Base-by-base conservation (phyloP, 176 grass and related monocot genomes). In the Cenchrus americanus region DNA sequence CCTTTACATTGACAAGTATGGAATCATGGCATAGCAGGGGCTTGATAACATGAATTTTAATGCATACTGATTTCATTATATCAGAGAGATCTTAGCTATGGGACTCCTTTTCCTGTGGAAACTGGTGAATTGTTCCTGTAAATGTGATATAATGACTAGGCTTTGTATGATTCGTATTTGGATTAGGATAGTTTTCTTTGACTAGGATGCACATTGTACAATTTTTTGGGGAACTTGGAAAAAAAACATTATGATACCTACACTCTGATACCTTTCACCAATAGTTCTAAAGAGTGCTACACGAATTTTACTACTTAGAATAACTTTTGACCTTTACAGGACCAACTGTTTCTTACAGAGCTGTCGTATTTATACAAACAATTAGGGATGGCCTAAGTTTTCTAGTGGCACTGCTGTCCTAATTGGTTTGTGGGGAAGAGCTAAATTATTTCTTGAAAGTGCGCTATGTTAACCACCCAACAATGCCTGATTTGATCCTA, bases 371-470 rank as follows among this genome's bases (percentile, higher is more conserved):
- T 71, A 27, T 41, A 50, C 42, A n/a, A 69, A 26, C 57, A 71
- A 14, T 65, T 71, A 55, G 14, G 14, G 19, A 65, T 26, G 11
- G 4, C 0, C 10, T 34, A 27, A 48, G 13, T 34, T 53, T 55
- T 55, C 30, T 75, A 57, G 6, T 54, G 51, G 27, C 26, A n/a
- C 4, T n/a, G 50, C 72, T 75, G 18, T 57, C 51, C 32, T 75
- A 40, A 32, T 8, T 68, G 18, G 43, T 40, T 26, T 69, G n/a
- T 80, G 54, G 13, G 14, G 40, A 48, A 1, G 4, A 10, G 40
- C 47, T 60, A 32, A 41, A 61, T 60, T 82, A 8, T 69, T 48
- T 77, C 18, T 59, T 71, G 48, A 66, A 26, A 89, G 19, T 40
- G 32, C 9, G 32, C 9, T 71, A 13, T 77, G 14, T 19, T 57